Conservation (phyloP, 2,329 filamentous ascomycete genomes). For the Rugonectria rugulosa region DNA sequence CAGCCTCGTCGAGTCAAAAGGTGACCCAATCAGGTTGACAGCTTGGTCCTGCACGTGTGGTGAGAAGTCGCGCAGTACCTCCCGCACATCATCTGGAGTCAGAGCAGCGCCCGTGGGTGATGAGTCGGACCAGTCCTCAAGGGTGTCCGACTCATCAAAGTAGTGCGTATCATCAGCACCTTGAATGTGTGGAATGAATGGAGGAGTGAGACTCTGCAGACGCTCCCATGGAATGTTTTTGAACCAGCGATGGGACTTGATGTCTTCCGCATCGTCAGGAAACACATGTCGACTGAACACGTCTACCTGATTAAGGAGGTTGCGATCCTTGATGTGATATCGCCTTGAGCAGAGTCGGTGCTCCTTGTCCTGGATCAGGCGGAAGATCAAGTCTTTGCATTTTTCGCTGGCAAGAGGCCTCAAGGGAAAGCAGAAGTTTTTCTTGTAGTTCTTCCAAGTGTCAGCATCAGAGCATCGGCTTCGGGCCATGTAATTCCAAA, state of each 20-base stretch:
- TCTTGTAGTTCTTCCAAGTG: constrained; percentile 69
- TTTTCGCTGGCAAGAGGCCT: constrained; percentile 70
- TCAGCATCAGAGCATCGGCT: neutral
- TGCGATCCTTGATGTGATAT: constrained; percentile 73
- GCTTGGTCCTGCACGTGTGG: constrained; percentile 53
- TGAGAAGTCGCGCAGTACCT: constrained; percentile 48
- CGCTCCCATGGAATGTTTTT: constrained; percentile 78
- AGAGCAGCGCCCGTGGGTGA: constrained; percentile 44
- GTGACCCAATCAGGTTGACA: constrained; percentile 53
- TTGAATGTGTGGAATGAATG: constrained; percentile 79
- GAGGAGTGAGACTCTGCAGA: constrained; percentile 74
- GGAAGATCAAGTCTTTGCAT: constrained; percentile 79
- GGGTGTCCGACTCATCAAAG: constrained; percentile 83
- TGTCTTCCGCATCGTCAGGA: constrained; percentile 84
- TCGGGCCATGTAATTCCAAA: no score
- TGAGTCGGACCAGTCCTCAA: constrained; percentile 68
- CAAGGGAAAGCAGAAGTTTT: constrained; percentile 74
- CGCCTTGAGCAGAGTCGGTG: constrained; percentile 77
- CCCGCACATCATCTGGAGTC: constrained; percentile 42
- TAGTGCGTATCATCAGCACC: constrained; percentile 81
- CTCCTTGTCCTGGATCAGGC: constrained; percentile 77
- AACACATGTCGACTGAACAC: constrained; percentile 71
- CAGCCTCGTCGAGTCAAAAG: constrained; percentile 58
- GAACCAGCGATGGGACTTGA: constrained; percentile 91
- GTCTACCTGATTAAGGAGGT: constrained; percentile 34